Percentiles rank a stretch among this genome's conserved stretches.
Evolutionary conservation across 495 filamentous ascomycete genomes (phyloP).

Genomic region (Aspergillus incahuasiensis): DNA sequence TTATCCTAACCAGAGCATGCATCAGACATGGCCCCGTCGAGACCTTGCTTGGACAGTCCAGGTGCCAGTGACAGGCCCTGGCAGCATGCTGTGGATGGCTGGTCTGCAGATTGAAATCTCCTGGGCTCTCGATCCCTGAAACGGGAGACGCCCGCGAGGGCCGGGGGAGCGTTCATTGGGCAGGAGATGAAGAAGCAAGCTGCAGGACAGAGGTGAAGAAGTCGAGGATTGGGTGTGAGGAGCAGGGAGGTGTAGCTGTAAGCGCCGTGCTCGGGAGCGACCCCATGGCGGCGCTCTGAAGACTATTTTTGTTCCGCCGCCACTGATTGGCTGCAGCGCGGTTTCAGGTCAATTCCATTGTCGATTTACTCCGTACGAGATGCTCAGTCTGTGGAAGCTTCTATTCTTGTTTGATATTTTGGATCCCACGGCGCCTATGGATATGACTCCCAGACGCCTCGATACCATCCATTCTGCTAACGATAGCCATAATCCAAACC

Average conservation of each 20-base stretch:
- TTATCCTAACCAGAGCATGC: neutral
- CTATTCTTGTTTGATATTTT: neutral
- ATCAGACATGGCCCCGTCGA: neutral
- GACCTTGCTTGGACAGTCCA: neutral
- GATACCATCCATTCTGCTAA: neutral
- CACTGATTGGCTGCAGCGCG: neutral
- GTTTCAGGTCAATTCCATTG: slow-evolving; percentile 6
- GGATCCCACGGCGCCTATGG: neutral
- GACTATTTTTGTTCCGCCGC: slow-evolving; percentile 7
- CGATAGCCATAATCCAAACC: neutral
- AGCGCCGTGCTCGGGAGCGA: slow-evolving; percentile 23
- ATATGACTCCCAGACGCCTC: neutral
- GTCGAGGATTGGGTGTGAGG: slow-evolving; percentile 11
- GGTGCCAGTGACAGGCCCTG: neutral
- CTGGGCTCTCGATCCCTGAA: neutral
- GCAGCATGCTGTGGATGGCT: neutral
- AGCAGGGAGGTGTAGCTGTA: slow-evolving; percentile 8
- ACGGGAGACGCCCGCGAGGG: neutral
- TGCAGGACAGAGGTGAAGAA: slow-evolving; percentile 13
- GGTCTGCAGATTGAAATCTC: slow-evolving; percentile 11
- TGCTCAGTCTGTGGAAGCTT: neutral
- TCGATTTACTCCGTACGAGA: neutral
- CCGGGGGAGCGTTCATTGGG: slow-evolving; percentile 3
- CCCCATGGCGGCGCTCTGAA: neutral
- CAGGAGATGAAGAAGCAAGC: neutral